Evolutionary conservation across 345 rosid species (phyloP).

Genomic region (Hibiscus tridactylites): DNA sequence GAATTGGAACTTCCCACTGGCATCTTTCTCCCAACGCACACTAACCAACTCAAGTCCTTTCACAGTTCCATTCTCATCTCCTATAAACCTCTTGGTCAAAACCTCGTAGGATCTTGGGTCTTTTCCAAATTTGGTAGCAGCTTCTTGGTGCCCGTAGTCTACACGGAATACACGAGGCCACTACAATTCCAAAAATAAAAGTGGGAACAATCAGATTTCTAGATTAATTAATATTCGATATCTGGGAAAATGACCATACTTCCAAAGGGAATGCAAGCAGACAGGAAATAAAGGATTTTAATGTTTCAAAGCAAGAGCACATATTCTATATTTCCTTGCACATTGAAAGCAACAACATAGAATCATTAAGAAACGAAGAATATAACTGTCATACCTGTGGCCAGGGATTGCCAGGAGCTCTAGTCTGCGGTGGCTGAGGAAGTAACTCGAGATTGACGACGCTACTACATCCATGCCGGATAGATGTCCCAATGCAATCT

Average conservation of each 20-base stretch:
- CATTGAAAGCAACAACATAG: background rate
- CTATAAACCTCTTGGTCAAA: conserved; percentile 78
- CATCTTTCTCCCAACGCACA: conserved; percentile 87
- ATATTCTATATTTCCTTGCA: background rate
- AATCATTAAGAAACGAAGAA: background rate
- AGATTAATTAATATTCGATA: background rate
- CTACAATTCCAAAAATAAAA: conserved; percentile 30
- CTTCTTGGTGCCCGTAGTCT: conserved; percentile 98
- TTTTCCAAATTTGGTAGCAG: conserved; percentile 69
- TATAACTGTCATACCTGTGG: conserved; percentile 64
- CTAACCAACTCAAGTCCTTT: conserved; percentile 78
- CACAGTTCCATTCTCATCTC: conserved; percentile 71
- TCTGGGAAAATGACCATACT: too few relatives aligned
- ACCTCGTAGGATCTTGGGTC: conserved; percentile 94
- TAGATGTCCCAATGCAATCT: conserved; percentile 95
- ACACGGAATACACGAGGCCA: conserved; percentile 96
- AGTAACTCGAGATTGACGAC: conserved; percentile 85
- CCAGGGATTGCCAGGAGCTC: conserved; percentile 99
- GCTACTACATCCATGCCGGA: conserved; percentile 83
- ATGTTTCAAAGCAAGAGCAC: too few relatives aligned
- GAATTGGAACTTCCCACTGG: conserved; percentile 66
- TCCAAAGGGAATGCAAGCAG: too few relatives aligned
- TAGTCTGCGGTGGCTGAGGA: conserved; percentile 71
- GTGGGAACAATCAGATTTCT: background rate
- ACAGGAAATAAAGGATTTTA: too few relatives aligned